Evolutionary conservation across 805 yeast genomes (phyloP).

Genomic region (Saccharomyces kudriavzevii): DNA sequence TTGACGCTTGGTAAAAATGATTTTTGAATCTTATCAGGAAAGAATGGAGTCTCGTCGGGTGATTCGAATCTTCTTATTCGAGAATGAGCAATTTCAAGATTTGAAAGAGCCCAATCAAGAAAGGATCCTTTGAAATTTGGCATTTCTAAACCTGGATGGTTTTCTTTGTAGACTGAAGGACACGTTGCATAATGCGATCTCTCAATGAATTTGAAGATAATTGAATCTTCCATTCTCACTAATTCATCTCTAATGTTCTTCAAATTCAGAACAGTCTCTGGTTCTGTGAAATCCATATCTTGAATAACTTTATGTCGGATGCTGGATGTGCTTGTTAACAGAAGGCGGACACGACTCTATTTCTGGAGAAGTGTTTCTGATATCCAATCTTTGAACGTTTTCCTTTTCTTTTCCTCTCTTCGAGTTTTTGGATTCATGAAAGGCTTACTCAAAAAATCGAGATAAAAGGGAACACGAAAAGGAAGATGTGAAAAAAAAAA

Average conservation of each 20-base stretch:
- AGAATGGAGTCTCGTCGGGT: constrained; percentile 90
- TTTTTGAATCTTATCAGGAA: constrained; percentile 53
- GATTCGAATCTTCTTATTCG: constrained; percentile 86
- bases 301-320: neutral
- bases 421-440: neutral
- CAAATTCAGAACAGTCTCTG: constrained; percentile 73
- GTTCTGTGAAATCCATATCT: constrained; percentile 73
- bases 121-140: constrained; percentile 73
- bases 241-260: constrained; percentile 76
- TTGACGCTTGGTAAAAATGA: constrained; percentile 74
- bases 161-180: constrained; percentile 60
- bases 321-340: neutral
- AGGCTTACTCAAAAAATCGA: neutral
- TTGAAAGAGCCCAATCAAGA: constrained; percentile 75
- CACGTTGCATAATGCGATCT: constrained; percentile 79
- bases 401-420: neutral
- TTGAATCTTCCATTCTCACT: constrained; percentile 93
- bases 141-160: constrained; percentile 41
- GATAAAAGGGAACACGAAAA: neutral
- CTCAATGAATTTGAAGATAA: constrained; percentile 85
- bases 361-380: constrained; percentile 12
- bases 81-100: constrained; percentile 66
- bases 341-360: constrained; percentile 53
- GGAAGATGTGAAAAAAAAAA: neutral
- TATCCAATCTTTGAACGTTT: neutral